A percentile compares a stretch with the other conserved stretches of the same genome.
Conservation (phyloP, 257 asterid species). For the Solanum sitiens region DNA sequence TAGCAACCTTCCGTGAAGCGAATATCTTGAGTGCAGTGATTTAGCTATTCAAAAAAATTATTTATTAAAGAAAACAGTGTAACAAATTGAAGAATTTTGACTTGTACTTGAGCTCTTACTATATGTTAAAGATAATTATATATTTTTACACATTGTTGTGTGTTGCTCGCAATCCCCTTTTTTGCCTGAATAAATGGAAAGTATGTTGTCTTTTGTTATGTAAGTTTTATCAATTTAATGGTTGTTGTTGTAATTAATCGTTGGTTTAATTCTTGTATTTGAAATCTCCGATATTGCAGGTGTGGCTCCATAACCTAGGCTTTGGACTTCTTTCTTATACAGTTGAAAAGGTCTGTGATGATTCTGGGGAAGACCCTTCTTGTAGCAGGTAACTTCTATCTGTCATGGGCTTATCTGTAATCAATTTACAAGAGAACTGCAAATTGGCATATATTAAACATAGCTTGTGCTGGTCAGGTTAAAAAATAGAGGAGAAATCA, state of each 20-base stretch:
- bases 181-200: background rate
- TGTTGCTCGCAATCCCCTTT: background rate
- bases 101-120: background rate
- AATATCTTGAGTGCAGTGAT: background rate
- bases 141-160: background rate
- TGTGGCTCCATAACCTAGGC: constrained; percentile 57
- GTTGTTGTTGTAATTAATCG: background rate
- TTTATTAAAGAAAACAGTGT: background rate
- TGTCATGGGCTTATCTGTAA: background rate
- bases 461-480: background rate
- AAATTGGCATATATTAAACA: background rate
- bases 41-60: background rate
- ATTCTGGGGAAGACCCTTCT: constrained; percentile 93
- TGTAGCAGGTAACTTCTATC: constrained; percentile 73
- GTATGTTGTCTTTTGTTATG: background rate
- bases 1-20: background rate
- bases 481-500: background rate
- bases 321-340: constrained; percentile 46
- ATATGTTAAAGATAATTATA: background rate
- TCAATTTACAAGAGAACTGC: background rate
- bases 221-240: background rate
- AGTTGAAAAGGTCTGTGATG: constrained; percentile 72
- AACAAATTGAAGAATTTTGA: background rate
- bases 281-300: constrained; percentile 29
- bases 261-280: background rate